A percentile compares a stretch with the other conserved stretches of the same genome.
These are phyloP conservation scores for Blastobotrys chiropterorum DNA, from an alignment of 805 yeast species.

Conservation along the genomic window DNA sequence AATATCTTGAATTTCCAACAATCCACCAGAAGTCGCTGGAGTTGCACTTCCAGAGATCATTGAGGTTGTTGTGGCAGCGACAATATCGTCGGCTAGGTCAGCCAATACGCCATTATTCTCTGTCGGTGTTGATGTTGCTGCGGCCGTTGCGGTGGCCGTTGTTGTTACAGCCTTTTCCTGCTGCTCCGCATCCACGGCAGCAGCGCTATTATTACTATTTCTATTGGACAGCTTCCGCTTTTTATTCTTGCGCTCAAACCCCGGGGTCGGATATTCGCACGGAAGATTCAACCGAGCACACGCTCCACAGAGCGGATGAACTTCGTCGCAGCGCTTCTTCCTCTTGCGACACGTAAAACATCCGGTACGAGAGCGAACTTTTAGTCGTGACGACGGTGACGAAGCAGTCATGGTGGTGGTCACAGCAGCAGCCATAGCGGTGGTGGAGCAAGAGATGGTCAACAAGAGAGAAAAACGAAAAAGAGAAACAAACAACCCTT, in stretches of 20 bases:
- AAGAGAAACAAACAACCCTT: too few relatives aligned
- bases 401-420: too few relatives aligned
- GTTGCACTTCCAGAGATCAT: not conserved
- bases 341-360: conserved; percentile 73
- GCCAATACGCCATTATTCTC: too few relatives aligned
- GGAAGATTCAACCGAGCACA: conserved; percentile 57
- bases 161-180: too few relatives aligned
- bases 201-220: too few relatives aligned
- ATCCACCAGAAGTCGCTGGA: not conserved
- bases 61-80: not conserved
- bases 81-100: too few relatives aligned
- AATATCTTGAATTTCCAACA: not conserved
- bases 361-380: conserved; percentile 38
- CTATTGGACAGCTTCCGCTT: conserved; percentile 8
- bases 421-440: too few relatives aligned
- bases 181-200: too few relatives aligned
- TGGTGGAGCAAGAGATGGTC: too few relatives aligned
- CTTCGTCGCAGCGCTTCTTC: conserved; percentile 74
- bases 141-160: too few relatives aligned
- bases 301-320: conserved; percentile 59
- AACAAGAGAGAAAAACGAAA: too few relatives aligned
- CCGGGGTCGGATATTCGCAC: conserved; percentile 73
- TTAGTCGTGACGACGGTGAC: not conserved
- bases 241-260: conserved; percentile 47
- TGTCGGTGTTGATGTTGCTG: too few relatives aligned